Conservation (phyloP, 441 rosid species). For the Jatropha multifida region DNA sequence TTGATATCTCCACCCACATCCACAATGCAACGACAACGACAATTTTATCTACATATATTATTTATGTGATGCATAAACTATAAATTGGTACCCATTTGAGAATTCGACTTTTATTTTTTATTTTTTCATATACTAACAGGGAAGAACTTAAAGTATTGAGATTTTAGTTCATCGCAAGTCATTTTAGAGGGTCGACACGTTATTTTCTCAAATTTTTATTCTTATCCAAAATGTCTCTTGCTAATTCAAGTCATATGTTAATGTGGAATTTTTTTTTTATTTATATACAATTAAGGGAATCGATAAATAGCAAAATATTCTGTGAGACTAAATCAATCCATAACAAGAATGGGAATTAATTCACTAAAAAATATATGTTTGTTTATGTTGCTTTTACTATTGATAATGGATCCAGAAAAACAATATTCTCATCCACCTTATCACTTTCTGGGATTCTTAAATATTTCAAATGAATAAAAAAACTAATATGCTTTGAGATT, state of each 20-base stretch:
- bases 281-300: background rate
- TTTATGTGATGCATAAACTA: background rate
- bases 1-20: background rate
- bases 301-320: background rate
- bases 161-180: no score
- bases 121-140: background rate
- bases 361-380: background rate
- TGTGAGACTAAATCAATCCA: background rate
- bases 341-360: background rate
- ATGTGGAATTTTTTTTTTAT: background rate
- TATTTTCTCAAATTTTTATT: no score
- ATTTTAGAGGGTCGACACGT: no score
- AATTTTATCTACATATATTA: background rate
- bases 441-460: background rate
- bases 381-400: background rate
- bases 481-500: no score
- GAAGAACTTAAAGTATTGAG: no score
- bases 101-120: no score
- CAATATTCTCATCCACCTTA: background rate
- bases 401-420: background rate
- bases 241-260: background rate
- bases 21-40: no score
- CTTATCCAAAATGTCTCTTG: no score
- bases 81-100: no score
- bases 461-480: no score